Evolutionary conservation across 768 basidiomycete genomes (phyloP), one percentile per base, ranked within the genome.

Genomic region (Punctularia strigosozonata): DNA sequence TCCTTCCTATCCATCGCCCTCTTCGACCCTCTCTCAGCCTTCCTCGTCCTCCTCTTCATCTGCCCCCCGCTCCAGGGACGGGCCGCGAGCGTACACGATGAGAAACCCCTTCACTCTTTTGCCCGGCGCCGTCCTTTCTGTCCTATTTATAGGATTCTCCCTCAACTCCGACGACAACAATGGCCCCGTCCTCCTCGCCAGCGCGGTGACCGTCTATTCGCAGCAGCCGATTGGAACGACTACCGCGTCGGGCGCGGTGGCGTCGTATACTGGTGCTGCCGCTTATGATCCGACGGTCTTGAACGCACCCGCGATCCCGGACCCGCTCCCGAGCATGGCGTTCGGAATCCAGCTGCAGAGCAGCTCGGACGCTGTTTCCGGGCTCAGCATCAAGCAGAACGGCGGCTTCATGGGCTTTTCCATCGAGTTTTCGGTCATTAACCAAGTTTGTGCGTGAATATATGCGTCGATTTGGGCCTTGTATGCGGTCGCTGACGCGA

Each of bases 351-450:
- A 43, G n/a, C 40, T 62, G 0, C 52, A 38, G 34, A 34, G 24
- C 31, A 38, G 28, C 21, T 48, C 39, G 1, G 50, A 43, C 31
- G 46, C 24, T 8, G 43, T 59, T 31, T 37, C 43, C 4, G 59
- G 56, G 4, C 45, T 75, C 25, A 65, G 65, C 1, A 66, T 68
- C 36, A 52, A 54, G 3, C 61, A 65, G 39, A 50, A 54, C n/a
- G 77, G 75, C 15, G 66, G 73, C 14, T 84, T 84, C 49, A 67
- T 76, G 40, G 82, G 80, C 4, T 84, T 86, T 51, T 81, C 77
- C 3, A 68, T 87, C 26, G 83, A 87, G 56, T 68, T 83, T 64
- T 82, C 80, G 26, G 75, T 85, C 6, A 66, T 75, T 5, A 72
- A 69, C 40, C 73, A 75, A 60, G 64, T 81, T 45, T 55, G 80